phyloP scores from a whole-genome alignment of 2,329 filamentous ascomycete genomes.

The Pseudocercospora fijiensis region DNA sequence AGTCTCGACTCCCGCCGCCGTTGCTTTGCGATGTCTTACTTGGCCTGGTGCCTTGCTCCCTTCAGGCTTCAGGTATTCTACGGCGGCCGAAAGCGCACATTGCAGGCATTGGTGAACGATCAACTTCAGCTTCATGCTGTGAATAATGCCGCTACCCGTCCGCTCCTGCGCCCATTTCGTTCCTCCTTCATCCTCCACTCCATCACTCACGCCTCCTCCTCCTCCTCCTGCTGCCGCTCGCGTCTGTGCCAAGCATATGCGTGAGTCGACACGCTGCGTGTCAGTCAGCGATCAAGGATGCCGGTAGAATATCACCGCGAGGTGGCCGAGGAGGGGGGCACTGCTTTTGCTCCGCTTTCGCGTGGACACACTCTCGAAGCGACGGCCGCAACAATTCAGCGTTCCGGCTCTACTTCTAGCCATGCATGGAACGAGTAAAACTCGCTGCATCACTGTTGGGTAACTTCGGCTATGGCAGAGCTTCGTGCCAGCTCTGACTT shows the following conservation, averaged over 20 bases:
- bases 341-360: slow-evolving; percentile 2
- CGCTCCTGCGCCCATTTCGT: not conserved
- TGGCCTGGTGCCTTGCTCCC: not conserved
- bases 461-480: not conserved
- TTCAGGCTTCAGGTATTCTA: no score
- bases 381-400: not conserved
- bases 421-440: not conserved
- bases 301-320: not conserved
- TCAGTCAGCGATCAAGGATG: not conserved
- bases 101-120: not conserved
- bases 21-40: not conserved
- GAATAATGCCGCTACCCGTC: no score
- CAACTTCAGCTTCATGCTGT: no score
- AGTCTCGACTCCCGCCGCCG: not conserved
- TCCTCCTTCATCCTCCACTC: not conserved
- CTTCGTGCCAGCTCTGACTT: not conserved
- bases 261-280: not conserved
- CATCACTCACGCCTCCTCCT: not conserved
- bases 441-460: not conserved
- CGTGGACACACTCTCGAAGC: not conserved
- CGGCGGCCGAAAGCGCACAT: not conserved
- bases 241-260: not conserved
- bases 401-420: not conserved
- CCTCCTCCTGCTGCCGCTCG: not conserved
- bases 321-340: not conserved